Base-by-base conservation (phyloP, 129 eudicot genomes). In the Dittrichia graveolens region DNA sequence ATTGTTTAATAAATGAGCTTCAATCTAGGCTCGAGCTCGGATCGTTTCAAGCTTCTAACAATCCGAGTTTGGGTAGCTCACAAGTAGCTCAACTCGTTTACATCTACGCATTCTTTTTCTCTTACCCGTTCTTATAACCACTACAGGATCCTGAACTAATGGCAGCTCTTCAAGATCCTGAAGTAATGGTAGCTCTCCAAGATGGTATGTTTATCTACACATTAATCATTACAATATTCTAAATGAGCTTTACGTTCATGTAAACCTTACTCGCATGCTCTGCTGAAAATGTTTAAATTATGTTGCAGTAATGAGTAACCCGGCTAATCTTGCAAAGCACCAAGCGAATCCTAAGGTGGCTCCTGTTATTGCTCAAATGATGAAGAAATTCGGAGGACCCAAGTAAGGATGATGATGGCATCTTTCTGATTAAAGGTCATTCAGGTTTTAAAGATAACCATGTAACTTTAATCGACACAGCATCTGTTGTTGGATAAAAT, bases 321-420 rank as follows among this genome's bases (percentile, higher is more conserved):
- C 96, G 12, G 93, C 81, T 0, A 90, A 90, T 79, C 74, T 87
- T 72, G 86, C 91, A 62, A 87, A 90, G 82, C 94, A 90, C 72
- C 94, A 87, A 70, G 84, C 73, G 4, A 90, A 90, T 69, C 96
- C 96, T 4, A 90, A 87, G 83, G 94, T 90, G 74, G 96, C 96
- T 43, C 96, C 96, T 31, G 72, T 90, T 8, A 80, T 90, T 49
- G 80, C 91, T 2, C 87, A 90, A 64, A 81, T 90, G 94, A 85
- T 90, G 96, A 49, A 78, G 63, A 87, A 87, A 80, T 90, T 90
- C 77, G 93, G 74, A 69, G 94, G 96, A 48, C 66, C 81, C 12
- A 78, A 85, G 43, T 85, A 76, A 81, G 16, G 41, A 3, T 40
- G 67, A 62, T 62, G 9, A 39, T 39, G 46, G 49, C 6, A 8